phyloP scores from a whole-genome alignment of 1,284 basidiomycete genomes.

The Abortiporus biennis region DNA sequence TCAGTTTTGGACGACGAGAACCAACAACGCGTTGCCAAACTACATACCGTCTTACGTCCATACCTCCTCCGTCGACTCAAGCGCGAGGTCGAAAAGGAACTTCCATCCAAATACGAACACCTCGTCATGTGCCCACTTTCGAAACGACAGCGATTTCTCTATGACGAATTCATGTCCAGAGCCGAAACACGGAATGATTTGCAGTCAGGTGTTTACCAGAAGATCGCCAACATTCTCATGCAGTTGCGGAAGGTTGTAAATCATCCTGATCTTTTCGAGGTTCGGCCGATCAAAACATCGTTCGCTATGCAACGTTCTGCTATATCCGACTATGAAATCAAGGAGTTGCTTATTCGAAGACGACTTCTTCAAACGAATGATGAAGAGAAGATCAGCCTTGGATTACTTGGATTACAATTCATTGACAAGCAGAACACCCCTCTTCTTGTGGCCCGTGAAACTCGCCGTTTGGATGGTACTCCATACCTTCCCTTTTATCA shows the following conservation, averaged over 20 bases:
- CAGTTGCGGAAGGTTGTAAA: slow-evolving; percentile 95
- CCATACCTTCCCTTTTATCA: slow-evolving; percentile 54
- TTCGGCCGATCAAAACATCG: slow-evolving; percentile 89
- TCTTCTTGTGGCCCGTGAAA: slow-evolving; percentile 47
- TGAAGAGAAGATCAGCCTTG: slow-evolving; percentile 51
- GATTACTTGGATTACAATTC: slow-evolving; percentile 63
- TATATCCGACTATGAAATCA: slow-evolving; percentile 82
- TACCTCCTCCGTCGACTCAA: slow-evolving; percentile 94
- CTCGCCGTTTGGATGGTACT: slow-evolving; percentile 63
- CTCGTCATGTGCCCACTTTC: slow-evolving; percentile 89
- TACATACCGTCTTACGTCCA: slow-evolving; percentile 90
- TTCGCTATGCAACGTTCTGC: slow-evolving; percentile 85
- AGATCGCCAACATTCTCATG: slow-evolving; percentile 97
- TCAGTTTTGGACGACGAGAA: slow-evolving; percentile 79
- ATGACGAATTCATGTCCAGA: slow-evolving; percentile 97
- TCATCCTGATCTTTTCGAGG: slow-evolving; percentile 94
- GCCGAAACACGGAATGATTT: slow-evolving; percentile 85
- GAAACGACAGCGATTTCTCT: slow-evolving; percentile 93
- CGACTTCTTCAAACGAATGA: slow-evolving; percentile 49
- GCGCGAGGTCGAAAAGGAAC: slow-evolving; percentile 92
- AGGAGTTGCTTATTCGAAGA: slow-evolving; percentile 80
- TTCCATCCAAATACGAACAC: slow-evolving; percentile 95
- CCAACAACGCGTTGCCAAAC: slow-evolving; percentile 80
- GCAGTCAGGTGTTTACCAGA: slow-evolving; percentile 80
- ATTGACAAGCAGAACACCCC: slow-evolving; percentile 47